Percentiles rank a stretch among this genome's conserved stretches.
Conservation (phyloP, 805 yeast genomes). For the Kuraishia capsulata region DNA sequence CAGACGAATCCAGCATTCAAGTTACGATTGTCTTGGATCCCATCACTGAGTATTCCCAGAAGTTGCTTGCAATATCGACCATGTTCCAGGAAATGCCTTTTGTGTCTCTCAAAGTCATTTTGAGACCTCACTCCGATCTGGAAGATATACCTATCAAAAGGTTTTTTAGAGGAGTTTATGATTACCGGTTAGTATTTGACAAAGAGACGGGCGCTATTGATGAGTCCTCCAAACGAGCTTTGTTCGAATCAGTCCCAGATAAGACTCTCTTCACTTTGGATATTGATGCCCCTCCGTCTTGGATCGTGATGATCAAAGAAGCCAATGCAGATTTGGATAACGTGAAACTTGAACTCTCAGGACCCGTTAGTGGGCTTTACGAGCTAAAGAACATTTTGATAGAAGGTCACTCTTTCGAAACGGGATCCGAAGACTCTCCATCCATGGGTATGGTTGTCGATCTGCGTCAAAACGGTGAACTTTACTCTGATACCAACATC, state of each 20-base stretch:
- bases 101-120: constrained; percentile 40
- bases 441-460: constrained; percentile 48
- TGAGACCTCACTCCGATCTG: constrained; percentile 45
- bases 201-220: constrained; percentile 17
- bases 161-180: constrained; percentile 42
- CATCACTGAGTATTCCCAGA: constrained; percentile 58
- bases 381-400: constrained; percentile 46
- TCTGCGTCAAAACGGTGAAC: constrained; percentile 15
- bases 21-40: constrained; percentile 66
- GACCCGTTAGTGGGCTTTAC: constrained; percentile 34
- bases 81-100: constrained; percentile 33
- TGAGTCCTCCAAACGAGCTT: constrained; percentile 11
- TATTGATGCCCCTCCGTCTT: constrained; percentile 51
- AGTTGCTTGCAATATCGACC: constrained; percentile 34
- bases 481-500: constrained; percentile 47
- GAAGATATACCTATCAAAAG: constrained; percentile 43
- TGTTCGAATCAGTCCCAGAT: constrained; percentile 40
- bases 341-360: constrained; percentile 32
- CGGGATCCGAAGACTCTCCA: constrained; percentile 22
- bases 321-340: constrained; percentile 58
- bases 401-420: constrained; percentile 61
- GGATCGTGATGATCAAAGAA: constrained; percentile 53
- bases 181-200: constrained; percentile 24
- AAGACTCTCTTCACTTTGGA: constrained; percentile 44
- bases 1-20: constrained; percentile 29